A percentile compares a stretch with the other conserved stretches of the same genome.
Evolutionary conservation across 768 basidiomycete genomes (phyloP).

Genomic region (Agrocybe chaxingu): DNA sequence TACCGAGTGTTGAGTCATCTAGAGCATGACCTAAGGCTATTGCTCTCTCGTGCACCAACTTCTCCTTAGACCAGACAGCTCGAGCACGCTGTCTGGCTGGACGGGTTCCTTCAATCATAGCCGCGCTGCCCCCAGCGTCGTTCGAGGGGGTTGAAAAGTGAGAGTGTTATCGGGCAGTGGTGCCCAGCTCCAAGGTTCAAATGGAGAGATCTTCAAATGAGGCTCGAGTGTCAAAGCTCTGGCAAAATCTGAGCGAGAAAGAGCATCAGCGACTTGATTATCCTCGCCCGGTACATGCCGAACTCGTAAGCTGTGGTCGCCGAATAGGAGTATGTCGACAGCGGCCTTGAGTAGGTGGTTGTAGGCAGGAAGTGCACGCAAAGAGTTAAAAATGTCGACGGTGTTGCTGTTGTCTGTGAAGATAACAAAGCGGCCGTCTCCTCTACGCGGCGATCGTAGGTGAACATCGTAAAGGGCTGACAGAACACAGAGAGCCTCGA

Average conservation of each 20-base stretch:
- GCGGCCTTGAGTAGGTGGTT: constrained; percentile 21
- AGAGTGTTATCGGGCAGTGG: neutral
- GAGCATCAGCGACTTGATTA: constrained; percentile 28
- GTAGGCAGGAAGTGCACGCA: constrained; percentile 13
- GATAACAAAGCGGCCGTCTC: constrained; percentile 9
- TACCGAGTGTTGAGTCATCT: constrained; percentile 13
- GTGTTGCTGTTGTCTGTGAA: constrained; percentile 30
- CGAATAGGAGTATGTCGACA: constrained; percentile 10
- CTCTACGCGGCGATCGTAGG: neutral
- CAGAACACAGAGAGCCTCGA: constrained; percentile 21
- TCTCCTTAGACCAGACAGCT: constrained; percentile 3
- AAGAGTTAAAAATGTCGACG: constrained; percentile 28
- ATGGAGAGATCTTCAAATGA: constrained; percentile 3
- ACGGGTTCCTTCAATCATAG: neutral
- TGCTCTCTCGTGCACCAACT: constrained; percentile 5
- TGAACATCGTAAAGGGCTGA: constrained; percentile 10
- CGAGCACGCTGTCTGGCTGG: constrained; percentile 1
- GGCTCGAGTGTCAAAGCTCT: constrained; percentile 1
- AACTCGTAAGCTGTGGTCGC: constrained; percentile 15
- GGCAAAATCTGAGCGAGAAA: constrained; percentile 18
- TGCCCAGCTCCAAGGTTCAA: neutral
- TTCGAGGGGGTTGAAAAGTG: constrained; percentile 8
- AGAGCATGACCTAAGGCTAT: constrained; percentile 15
- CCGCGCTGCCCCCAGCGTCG: constrained; percentile 8
- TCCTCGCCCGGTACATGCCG: constrained; percentile 20